Evolutionary conservation across 345 rosid genomes (phyloP).

Genomic region (Gossypium stocksii): DNA sequence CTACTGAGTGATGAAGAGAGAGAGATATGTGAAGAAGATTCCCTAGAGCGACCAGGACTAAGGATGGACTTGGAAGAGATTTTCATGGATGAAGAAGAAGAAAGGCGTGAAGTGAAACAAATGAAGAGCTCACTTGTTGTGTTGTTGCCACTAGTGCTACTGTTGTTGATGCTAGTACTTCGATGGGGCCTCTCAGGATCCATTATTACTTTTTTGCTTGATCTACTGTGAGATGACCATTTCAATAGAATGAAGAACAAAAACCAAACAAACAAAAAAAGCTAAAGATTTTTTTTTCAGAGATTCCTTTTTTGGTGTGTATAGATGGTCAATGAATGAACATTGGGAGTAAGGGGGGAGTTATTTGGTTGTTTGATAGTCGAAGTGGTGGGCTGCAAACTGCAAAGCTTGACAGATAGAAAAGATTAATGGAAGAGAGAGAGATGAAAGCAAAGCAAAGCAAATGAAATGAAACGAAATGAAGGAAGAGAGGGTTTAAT

Average conservation of each 20-base stretch:
- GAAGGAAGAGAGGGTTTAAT: not conserved
- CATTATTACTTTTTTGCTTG: constrained; percentile 33
- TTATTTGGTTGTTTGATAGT: constrained; percentile 8
- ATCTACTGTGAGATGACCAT: constrained; percentile 28
- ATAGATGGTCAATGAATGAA: not conserved
- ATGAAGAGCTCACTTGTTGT: constrained; percentile 60
- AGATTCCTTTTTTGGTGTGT: not conserved
- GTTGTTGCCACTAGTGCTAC: constrained; percentile 21
- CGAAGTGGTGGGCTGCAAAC: not conserved
- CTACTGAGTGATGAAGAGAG: constrained; percentile 81
- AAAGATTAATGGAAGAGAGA: not conserved
- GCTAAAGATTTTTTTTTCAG: not conserved
- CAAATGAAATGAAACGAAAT: not conserved
- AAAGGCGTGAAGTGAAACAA: constrained; percentile 80
- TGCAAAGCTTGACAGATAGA: not conserved
- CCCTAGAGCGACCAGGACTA: constrained; percentile 61
- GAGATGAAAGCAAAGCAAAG: not conserved
- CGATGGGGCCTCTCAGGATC: constrained; percentile 76
- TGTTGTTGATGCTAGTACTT: constrained; percentile 40
- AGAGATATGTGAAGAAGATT: constrained; percentile 66
- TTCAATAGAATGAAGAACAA: not conserved
- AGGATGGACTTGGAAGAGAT: constrained; percentile 68
- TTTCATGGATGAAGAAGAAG: constrained; percentile 84
- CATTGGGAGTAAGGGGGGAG: not conserved
- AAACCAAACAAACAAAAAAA: not conserved